phyloP scores from a whole-genome alignment of 306 rosid genomes.

The Bauhinia variegata region DNA sequence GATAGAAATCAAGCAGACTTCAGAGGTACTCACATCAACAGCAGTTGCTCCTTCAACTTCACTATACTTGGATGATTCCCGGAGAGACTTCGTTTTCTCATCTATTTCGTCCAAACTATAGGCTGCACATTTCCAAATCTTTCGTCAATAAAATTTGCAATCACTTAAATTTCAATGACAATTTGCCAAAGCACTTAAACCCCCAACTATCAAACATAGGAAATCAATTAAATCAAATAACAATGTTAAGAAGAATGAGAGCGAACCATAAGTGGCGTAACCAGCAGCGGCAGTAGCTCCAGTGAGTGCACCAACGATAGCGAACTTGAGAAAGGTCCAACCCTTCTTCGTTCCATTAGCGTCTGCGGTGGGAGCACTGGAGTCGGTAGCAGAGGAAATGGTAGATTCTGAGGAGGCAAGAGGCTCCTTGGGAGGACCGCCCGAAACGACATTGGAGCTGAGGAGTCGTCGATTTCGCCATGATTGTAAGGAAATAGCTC shows the following conservation, averaged over 20 bases:
- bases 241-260: not conserved
- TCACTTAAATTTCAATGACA: too few species aligned
- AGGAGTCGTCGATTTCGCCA: conserved; percentile 29
- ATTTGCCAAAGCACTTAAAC: not conserved
- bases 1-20: conserved; percentile 21
- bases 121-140: conserved; percentile 48
- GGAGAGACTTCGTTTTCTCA: conserved; percentile 64
- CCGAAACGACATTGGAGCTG: conserved; percentile 24
- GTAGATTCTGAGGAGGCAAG: conserved; percentile 32
- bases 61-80: conserved; percentile 45
- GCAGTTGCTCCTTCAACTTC: conserved; percentile 55
- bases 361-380: not conserved
- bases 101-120: conserved; percentile 69
- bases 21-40: conserved; percentile 55
- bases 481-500: conserved; percentile 21
- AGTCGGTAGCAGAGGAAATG: not conserved
- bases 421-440: conserved; percentile 19
- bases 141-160: too few species aligned
- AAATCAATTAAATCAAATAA: not conserved
- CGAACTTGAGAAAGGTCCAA: conserved; percentile 43
- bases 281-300: conserved; percentile 31
- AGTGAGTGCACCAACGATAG: conserved; percentile 34
- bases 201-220: not conserved
- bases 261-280: conserved; percentile 47
- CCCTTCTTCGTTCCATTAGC: conserved; percentile 9